Evolutionary conservation across 768 basidiomycete genomes (phyloP), one percentile per base, ranked within the genome.

Genomic region (Basidioascus undulatus): DNA sequence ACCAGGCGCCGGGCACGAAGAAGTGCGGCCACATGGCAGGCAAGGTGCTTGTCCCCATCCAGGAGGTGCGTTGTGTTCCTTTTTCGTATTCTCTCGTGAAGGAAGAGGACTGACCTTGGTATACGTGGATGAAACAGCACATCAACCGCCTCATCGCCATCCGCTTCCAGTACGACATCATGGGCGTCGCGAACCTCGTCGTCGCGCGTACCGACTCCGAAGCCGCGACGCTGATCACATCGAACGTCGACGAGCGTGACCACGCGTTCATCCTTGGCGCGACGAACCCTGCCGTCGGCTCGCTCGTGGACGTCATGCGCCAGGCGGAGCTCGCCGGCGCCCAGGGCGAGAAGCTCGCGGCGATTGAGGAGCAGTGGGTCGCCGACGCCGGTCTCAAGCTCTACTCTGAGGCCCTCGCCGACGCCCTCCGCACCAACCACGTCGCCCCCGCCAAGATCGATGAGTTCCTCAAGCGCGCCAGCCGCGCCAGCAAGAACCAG

Each of bases 121-220:
- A n/a, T n/a, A n/a, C n/a, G n/a, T n/a, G n/a, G n/a, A n/a, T n/a
- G n/a, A n/a, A n/a, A n/a, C n/a, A n/a, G 65, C 92, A 98, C 62
- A 87, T 96, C 62, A 92, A 92, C 60, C 81, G 92, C 39, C 75
- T 98, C 42, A 74, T 94, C 37, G 87, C 92, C 33, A 89, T 96
- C 55, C 82, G 92, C 21, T 67, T 94, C 33, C 92, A 96, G 61
- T 94, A 76, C 55, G 92, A 96, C 56, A 80, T 98, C 55, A 87
- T 96, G 86, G 87, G 89, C 41, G 84, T 92, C 35, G 77, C 81
- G 53, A 94, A 92, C 60, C 69, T 96, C 49, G 70, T 79, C 52
- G 69, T 98, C 55, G 79, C 86, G 7, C 73, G 92, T 41, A 96
- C 92, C 3, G 89, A 96, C 57, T 87, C 87, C 4, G 89, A 96